Conservation (phyloP, 2,329 filamentous ascomycete species). For the Rhexocercosporidium sp. region DNA sequence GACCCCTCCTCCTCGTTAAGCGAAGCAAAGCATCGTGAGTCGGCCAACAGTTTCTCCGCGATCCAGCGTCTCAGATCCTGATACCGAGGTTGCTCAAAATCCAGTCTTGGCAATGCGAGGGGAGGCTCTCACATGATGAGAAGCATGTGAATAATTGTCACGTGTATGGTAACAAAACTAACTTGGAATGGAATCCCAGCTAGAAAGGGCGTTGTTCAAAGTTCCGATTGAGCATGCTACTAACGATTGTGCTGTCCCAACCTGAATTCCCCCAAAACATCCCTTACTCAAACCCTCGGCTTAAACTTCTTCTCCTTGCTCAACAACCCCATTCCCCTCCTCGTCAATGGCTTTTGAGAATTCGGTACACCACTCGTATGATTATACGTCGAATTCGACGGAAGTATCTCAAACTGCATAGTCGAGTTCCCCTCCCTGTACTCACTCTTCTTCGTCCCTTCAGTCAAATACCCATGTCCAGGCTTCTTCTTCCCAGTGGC, state of each 20-base stretch:
- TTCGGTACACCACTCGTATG: conserved; percentile 49
- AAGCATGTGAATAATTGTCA: neutral
- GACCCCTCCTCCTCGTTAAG: neutral
- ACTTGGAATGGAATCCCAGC: too few species aligned
- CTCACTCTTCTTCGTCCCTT: conserved; percentile 32
- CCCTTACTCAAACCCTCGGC: neutral
- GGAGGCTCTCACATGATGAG: neutral
- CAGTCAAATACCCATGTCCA: conserved; percentile 36
- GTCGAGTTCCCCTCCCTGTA: conserved; percentile 42
- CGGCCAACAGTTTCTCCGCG: neutral
- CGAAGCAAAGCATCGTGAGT: conserved; percentile 5
- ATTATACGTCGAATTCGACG: conserved; percentile 54
- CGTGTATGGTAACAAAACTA: too few species aligned
- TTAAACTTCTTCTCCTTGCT: conserved; percentile 27
- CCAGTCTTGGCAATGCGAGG: neutral
- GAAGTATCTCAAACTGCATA: conserved; percentile 50
- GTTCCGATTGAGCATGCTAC: neutral
- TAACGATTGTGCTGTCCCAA: too few species aligned
- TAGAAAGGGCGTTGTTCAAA: too few species aligned
- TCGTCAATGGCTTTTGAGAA: conserved; percentile 9
- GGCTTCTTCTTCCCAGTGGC: conserved; percentile 56
- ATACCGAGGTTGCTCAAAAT: neutral
- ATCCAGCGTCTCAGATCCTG: neutral
- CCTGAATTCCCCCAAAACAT: neutral
- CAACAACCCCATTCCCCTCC: conserved; percentile 10